These are phyloP conservation scores for Juncus inflexus DNA, from an alignment of 176 grass and related monocot genomes.

Conservation along the genomic window DNA sequence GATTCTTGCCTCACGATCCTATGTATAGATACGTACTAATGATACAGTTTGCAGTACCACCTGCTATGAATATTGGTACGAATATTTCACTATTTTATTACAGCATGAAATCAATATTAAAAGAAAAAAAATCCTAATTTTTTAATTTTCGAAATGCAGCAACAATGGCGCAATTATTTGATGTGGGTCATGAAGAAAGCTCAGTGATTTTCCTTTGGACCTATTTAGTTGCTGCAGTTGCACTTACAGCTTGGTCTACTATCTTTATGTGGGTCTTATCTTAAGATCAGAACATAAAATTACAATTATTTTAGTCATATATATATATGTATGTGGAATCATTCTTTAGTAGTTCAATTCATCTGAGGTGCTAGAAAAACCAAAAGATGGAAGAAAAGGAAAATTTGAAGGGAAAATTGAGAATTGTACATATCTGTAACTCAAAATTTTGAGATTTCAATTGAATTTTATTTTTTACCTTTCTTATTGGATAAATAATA, in stretches of 20 bases:
- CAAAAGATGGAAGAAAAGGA: no score
- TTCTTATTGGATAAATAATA: no score
- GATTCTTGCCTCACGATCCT: constrained; percentile 61
- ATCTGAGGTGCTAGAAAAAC: no score
- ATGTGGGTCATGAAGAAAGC: constrained; percentile 66
- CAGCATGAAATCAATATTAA: not conserved
- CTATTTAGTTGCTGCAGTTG: constrained; percentile 43
- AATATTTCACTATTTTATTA: not conserved
- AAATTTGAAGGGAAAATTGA: no score
- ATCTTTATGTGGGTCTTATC: constrained; percentile 72
- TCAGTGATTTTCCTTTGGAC: constrained; percentile 78
- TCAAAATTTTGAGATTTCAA: no score
- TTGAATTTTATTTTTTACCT: no score
- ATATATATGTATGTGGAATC: no score
- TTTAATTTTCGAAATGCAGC: constrained; percentile 24
- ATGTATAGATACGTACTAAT: constrained; percentile 76
- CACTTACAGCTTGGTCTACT: constrained; percentile 71
- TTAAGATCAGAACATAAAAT: constrained; percentile 2
- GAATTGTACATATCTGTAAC: no score
- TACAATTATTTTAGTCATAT: no score
- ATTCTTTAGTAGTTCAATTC: no score
- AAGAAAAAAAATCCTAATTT: not conserved
- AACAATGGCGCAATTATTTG: constrained; percentile 73
- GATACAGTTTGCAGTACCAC: constrained; percentile 81
- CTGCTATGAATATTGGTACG: constrained; percentile 84